A percentile compares a stretch with the other conserved stretches of the same genome.
phyloP scores from a whole-genome alignment of 2,329 filamentous ascomycete genomes.

The Macrophomina tecta region DNA sequence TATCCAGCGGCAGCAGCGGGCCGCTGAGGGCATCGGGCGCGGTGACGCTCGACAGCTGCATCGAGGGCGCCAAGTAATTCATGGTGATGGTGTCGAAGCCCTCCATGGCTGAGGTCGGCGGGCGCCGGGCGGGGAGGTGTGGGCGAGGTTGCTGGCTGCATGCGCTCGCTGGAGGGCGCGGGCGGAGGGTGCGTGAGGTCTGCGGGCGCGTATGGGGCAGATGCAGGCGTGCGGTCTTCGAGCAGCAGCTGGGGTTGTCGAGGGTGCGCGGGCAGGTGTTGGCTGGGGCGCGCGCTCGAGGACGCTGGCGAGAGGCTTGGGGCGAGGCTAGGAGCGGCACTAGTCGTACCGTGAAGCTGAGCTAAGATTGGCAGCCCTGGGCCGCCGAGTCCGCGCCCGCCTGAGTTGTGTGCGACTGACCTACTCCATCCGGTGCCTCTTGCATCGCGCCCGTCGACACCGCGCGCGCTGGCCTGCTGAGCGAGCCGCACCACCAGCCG shows the following conservation, averaged over 20 bases:
- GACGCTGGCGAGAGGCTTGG: background rate
- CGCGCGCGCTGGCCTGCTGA: background rate
- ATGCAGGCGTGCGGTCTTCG: background rate
- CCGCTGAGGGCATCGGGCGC: constrained; percentile 45
- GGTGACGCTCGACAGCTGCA: constrained; percentile 61
- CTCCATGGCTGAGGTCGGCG: constrained; percentile 50
- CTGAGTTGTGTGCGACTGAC: constrained; percentile 12
- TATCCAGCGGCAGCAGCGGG: constrained; percentile 58
- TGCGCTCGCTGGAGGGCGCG: constrained; percentile 33
- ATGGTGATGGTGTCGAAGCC: constrained; percentile 67
- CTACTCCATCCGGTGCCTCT: constrained; percentile 15
- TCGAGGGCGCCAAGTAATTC: constrained; percentile 65
- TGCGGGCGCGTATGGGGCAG: constrained; percentile 26
- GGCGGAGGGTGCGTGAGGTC: constrained; percentile 26
- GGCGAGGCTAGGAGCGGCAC: constrained; percentile 16
- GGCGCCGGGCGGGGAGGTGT: constrained; percentile 33
- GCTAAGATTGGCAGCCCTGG: constrained; percentile 17
- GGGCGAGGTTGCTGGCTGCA: constrained; percentile 28
- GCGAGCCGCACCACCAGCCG: background rate
- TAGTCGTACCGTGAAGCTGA: constrained; percentile 4
- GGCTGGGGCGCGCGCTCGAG: constrained; percentile 10
- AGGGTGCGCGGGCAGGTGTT: constrained; percentile 20
- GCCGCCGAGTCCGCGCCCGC: background rate
- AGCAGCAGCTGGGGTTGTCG: constrained; percentile 19
- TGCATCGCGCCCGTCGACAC: constrained; percentile 6